These are phyloP conservation scores for Helianthus tuberosus DNA, from an alignment of 129 eudicot genomes.

Conservation along the genomic window DNA sequence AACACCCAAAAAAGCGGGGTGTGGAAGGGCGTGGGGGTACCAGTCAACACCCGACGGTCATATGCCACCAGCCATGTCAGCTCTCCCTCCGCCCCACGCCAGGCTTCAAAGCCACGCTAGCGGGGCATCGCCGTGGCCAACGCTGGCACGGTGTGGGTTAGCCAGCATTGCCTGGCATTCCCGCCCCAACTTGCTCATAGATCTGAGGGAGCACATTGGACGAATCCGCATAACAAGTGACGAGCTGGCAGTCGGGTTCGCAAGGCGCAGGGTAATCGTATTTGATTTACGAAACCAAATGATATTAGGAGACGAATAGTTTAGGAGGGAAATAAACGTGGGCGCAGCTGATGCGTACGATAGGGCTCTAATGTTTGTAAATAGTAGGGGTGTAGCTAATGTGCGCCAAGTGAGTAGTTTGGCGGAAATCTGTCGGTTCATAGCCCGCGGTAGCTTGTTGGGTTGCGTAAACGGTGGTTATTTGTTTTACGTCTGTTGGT, in stretches of 20 bases:
- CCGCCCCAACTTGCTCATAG: conserved; percentile 58
- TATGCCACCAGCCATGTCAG: no score
- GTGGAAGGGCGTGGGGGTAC: no score
- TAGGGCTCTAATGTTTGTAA: conserved; percentile 47
- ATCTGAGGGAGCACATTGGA: conserved; percentile 60
- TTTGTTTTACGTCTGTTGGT: conserved; percentile 45
- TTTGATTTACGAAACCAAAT: conserved; percentile 56
- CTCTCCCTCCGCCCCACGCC: no score
- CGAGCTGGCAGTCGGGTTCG: conserved; percentile 67
- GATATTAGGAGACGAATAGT: conserved; percentile 53
- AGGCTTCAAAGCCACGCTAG: no score
- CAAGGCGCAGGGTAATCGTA: conserved; percentile 54
- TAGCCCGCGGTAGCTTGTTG: conserved; percentile 45
- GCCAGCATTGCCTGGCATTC: no score
- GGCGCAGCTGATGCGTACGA: conserved; percentile 58
- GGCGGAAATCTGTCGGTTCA: conserved; percentile 59
- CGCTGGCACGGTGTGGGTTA: no score
- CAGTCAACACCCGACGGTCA: no score
- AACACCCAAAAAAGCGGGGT: no score
- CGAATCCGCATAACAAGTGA: conserved; percentile 52
- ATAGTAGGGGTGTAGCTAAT: conserved; percentile 58
- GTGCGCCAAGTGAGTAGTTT: conserved; percentile 48
- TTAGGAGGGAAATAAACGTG: conserved; percentile 43
- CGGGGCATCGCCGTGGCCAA: no score
- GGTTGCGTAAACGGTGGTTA: conserved; percentile 70